These are phyloP conservation scores for Cyclotella atomus DNA, from an alignment of 108 stramenopile genomes.

Conservation along the genomic window DNA sequence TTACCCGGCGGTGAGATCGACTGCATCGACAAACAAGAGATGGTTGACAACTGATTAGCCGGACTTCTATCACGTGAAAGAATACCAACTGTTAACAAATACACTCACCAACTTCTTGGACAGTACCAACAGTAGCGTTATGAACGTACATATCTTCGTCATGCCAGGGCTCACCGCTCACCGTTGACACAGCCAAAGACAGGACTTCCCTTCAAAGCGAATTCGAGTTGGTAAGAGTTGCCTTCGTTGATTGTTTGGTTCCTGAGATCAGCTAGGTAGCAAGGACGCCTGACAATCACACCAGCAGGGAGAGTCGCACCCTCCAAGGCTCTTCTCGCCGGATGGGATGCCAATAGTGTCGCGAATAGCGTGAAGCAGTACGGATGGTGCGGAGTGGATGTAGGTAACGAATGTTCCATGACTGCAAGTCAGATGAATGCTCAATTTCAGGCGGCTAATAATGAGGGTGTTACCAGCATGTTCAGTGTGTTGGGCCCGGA, in stretches of 20 bases:
- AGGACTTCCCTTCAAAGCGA: background rate
- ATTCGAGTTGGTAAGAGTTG: background rate
- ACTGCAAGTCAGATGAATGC: background rate
- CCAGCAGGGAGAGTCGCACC: no score
- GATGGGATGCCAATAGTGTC: background rate
- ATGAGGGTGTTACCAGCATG: background rate
- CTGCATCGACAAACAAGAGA: no score
- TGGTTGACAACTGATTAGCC: no score
- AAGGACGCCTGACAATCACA: slow-evolving; percentile 3
- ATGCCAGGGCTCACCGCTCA: background rate
- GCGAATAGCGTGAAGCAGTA: background rate
- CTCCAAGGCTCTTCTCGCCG: no score
- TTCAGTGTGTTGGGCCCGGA: background rate
- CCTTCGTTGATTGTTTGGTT: background rate
- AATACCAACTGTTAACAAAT: no score
- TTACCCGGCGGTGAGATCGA: no score
- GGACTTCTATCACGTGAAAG: no score
- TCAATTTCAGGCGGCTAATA: background rate
- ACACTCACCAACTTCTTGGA: background rate
- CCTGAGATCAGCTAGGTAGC: background rate
- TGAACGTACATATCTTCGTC: background rate
- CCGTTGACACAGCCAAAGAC: background rate
- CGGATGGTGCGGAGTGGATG: background rate
- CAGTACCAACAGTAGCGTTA: background rate
- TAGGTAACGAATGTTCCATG: slow-evolving; percentile 3